Conservation (phyloP, 805 yeast species). For the Myxozyma geophila region DNA sequence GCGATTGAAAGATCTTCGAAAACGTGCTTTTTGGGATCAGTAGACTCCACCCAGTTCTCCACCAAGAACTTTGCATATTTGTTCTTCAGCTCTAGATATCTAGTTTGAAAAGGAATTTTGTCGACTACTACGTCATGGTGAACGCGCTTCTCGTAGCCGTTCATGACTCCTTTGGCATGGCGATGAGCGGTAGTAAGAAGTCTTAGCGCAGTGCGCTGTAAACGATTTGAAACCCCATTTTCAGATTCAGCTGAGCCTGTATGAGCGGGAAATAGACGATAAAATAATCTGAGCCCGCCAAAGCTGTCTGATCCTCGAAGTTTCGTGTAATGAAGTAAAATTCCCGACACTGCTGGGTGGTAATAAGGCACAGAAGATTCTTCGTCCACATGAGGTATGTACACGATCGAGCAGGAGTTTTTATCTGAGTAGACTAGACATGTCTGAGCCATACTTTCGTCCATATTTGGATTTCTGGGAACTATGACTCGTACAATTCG, state of each 20-base stretch:
- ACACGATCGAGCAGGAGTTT: slow-evolving; percentile 41
- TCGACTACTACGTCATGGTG: slow-evolving; percentile 86
- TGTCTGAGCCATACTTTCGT: slow-evolving; percentile 80
- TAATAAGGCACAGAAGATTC: slow-evolving; percentile 78
- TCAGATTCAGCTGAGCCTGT: neutral
- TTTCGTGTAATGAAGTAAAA: slow-evolving; percentile 56
- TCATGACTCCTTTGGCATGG: slow-evolving; percentile 81
- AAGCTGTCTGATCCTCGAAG: neutral
- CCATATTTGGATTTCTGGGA: slow-evolving; percentile 91
- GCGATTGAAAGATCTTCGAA: slow-evolving; percentile 96
- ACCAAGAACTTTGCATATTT: slow-evolving; percentile 77
- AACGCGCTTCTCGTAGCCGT: slow-evolving; percentile 86
- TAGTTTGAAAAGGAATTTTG: slow-evolving; percentile 78
- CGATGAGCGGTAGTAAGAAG: slow-evolving; percentile 77
- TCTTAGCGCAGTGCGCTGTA: slow-evolving; percentile 80
- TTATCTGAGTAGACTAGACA: slow-evolving; percentile 56
- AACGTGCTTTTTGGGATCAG: slow-evolving; percentile 94
- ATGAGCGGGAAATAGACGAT: slow-evolving; percentile 11
- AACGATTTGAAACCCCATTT: slow-evolving; percentile 54
- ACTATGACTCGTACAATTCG: slow-evolving; percentile 77
- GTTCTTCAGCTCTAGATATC: slow-evolving; percentile 78
- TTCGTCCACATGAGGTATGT: slow-evolving; percentile 71
- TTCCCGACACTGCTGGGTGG: slow-evolving; percentile 81
- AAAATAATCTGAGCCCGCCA: slow-evolving; percentile 11
- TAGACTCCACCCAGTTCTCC: slow-evolving; percentile 86